Base-by-base conservation (phyloP, 768 basidiomycete genomes). In the Pleurotus citrinopileatus region DNA sequence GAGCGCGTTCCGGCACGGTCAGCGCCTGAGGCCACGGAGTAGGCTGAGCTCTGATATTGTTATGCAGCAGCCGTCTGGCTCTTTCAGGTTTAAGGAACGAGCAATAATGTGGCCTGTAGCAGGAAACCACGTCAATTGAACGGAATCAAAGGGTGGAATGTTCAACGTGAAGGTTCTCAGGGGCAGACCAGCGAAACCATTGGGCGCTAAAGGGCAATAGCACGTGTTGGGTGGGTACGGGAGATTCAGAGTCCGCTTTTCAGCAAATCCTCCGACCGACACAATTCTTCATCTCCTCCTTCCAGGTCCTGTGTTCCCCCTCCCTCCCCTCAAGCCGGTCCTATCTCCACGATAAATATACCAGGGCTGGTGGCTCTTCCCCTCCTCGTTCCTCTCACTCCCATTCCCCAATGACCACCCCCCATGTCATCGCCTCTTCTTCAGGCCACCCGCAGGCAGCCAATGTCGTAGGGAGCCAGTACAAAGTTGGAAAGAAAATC, bases 401-500 rank as follows among this genome's bases (percentile, higher is more conserved):
- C 20, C 55, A 27, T 54, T 22, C 55, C 50, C 62, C 57, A 59
- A 91, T 91, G 89, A 78, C 89, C 55, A 90, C 89, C 55, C 86
- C 89, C 58, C 89, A 91, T 75, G 87, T 91, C 67, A 87, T 91
- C 60, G 83, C 89, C 45, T 88, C 89, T 36, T 89, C 88, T 56
- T 87, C 83, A 42, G 74, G 73, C 19, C 86, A 88, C 70, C 84
- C 81, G 48, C 82, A 83, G 64, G 76, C 81, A 25, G 78, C 79
- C 36, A 88, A 84, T 69, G 82, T 91, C 68, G 86, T 91, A 55
- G 89, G 89, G 38, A 84, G 77, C 63, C 83, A 90, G 67, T 91
- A 83, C 67, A 81, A 90, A 59, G 94, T 98, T 48, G 96, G 96
- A 47, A 94, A 96, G 81, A 98, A 98, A 84, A 96, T 98, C 68